Conservation (phyloP, 2,329 filamentous ascomycete genomes). For the Lasiodiplodia sp. region DNA sequence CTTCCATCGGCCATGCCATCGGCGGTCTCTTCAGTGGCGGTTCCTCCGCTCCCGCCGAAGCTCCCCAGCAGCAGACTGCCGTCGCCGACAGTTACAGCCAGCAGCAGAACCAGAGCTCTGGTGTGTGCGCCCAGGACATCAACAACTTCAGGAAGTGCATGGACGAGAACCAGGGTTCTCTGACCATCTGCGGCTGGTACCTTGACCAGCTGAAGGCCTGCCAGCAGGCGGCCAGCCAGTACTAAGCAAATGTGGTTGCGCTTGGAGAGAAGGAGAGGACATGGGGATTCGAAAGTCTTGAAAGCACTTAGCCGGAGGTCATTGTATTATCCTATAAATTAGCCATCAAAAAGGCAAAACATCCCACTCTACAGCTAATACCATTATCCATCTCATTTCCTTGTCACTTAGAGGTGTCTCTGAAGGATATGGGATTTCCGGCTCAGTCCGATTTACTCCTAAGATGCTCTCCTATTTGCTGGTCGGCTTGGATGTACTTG, state of each 20-base stretch:
- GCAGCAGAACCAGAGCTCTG: constrained; percentile 42
- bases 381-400: neutral
- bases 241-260: constrained; percentile 42
- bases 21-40: constrained; percentile 86
- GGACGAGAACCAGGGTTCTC: constrained; percentile 91
- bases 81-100: constrained; percentile 59
- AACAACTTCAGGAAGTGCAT: constrained; percentile 93
- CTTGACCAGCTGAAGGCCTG: constrained; percentile 82
- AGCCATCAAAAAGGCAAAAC: neutral
- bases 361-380: constrained; percentile 15
- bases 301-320: neutral
- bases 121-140: constrained; percentile 75
- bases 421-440: too few species aligned
- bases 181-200: constrained; percentile 98
- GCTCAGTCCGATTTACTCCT: too few species aligned
- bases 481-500: too few species aligned
- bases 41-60: constrained; percentile 61
- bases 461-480: too few species aligned
- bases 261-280: neutral
- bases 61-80: constrained; percentile 40
- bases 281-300: too few species aligned
- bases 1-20: constrained; percentile 93
- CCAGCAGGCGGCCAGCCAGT: constrained; percentile 56
- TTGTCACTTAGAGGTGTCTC: neutral
- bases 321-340: neutral